phyloP scores from a whole-genome alignment of 495 filamentous ascomycete species.

The Trichodelitschia bisporula region DNA sequence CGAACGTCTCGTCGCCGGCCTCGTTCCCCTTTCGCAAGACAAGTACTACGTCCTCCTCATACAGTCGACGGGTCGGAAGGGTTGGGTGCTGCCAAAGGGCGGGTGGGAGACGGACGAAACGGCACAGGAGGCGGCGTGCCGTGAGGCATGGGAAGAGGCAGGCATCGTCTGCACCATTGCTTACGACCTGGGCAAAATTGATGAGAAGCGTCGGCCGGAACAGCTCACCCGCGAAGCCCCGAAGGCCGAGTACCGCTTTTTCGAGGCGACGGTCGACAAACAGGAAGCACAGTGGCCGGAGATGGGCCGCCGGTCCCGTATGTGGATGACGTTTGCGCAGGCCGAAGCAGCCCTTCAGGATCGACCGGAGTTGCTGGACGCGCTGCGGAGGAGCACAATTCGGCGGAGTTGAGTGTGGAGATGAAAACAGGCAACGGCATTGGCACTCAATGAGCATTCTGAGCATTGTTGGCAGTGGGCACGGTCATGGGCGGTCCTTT shows the following conservation, averaged over 20 bases:
- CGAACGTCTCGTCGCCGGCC: conserved; percentile 83
- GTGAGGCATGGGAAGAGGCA: conserved; percentile 97
- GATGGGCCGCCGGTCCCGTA: conserved; percentile 66
- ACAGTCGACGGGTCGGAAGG: conserved; percentile 64
- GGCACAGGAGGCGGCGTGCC: conserved; percentile 36
- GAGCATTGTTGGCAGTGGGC: too few species aligned
- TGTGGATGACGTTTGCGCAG: conserved; percentile 68
- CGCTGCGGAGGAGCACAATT: conserved; percentile 62
- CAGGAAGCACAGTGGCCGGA: conserved; percentile 83
- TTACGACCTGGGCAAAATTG: conserved; percentile 63
- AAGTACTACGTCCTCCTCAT: conserved; percentile 73
- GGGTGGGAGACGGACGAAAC: conserved; percentile 93
- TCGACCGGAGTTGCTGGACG: conserved; percentile 71
- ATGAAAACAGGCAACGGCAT: too few species aligned
- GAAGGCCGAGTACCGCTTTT: conserved; percentile 65
- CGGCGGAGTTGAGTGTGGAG: too few species aligned
- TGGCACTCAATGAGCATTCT: too few species aligned
- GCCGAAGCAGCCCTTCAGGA: conserved; percentile 51
- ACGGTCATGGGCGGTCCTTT: too few species aligned
- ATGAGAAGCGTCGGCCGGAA: conserved; percentile 44
- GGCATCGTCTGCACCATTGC: conserved; percentile 65
- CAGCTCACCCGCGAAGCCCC: conserved; percentile 36
- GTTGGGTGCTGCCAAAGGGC: conserved; percentile 94
- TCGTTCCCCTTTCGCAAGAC: conserved; percentile 59
- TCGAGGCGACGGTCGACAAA: conserved; percentile 57